Base-by-base conservation (phyloP, 78 protist genomes). In the Pelomyxa schiedti region DNA sequence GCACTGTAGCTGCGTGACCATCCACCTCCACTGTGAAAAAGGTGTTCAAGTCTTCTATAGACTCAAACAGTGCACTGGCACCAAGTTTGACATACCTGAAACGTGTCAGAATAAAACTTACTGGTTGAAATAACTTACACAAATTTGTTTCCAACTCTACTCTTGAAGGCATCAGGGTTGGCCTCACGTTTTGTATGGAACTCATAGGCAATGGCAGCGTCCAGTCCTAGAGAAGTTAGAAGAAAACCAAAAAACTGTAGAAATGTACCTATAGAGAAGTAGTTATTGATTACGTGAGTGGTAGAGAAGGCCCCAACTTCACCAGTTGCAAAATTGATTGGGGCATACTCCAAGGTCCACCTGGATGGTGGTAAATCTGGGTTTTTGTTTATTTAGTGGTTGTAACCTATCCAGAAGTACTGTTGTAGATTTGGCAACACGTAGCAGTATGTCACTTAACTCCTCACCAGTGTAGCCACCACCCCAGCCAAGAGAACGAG, bases 401-500 rank as follows among this genome's bases (percentile, higher is more conserved):
- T 16, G 32, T 16, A 16, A 47, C 58, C 58, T 47, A 16, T 47
- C 58, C 32, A 47, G 58, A 16, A 16, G 58, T 16, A 47, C 58
- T 16, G 16, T 16, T 16, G 32, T 47, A 16, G 58, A 16, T 16
- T 16, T 16, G 58, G 16, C 58, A 16, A 47, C 58, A 16, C 16
- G 58, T 16, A 16, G 58, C 58, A 47, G 58, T 16, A 47, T 16
- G 58, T 16, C 16, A 16, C 58, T 16, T 16, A 47, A 16, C 29
- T 63, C 52, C 28, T 79, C 90, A 6, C 80, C 85, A 42, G 69
- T 64, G 76, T 84, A 85, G 0, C 96, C 93, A 1, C 78, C 77
- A 8, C 96, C 93, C 96, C 93, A 89, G 1, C 87, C 86, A 1
- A 88, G 63, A 6, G 79, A 38, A 29, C 96, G 87, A 22, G 96